Conservation (phyloP, 2,329 filamentous ascomycete genomes). For the Rutstroemia sp. region DNA sequence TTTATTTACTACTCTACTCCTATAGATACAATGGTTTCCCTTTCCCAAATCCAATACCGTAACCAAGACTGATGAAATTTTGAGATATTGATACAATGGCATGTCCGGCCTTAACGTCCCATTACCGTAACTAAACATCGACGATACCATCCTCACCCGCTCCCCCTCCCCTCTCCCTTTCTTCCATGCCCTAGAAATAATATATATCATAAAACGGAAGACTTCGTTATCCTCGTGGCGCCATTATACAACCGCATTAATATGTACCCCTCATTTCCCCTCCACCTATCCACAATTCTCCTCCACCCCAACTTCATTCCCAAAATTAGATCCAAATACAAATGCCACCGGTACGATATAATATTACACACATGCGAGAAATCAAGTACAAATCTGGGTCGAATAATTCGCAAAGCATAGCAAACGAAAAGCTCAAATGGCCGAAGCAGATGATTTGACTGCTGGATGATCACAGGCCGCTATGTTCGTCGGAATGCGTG, state of each 20-base stretch:
- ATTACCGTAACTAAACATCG: neutral
- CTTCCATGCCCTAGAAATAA: neutral
- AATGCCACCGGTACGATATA: neutral
- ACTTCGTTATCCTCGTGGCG: constrained; percentile 4
- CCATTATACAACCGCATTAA: constrained; percentile 2
- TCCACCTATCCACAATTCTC: neutral
- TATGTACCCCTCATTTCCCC: neutral
- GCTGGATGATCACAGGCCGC: neutral
- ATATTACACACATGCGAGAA: no score
- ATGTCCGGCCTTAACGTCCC: neutral
- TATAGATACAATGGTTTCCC: neutral
- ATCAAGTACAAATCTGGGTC: no score
- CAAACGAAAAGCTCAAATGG: neutral
- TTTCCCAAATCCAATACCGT: neutral
- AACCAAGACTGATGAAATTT: neutral
- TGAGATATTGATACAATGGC: neutral
- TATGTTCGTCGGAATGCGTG: neutral
- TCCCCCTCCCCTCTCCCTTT: neutral
- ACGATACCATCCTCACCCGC: neutral
- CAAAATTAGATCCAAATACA: neutral
- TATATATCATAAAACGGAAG: constrained; percentile 4
- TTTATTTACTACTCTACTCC: neutral
- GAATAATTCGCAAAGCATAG: no score
- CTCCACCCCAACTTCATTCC: neutral
- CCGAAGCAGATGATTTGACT: no score